Conservation (phyloP, 1,139 yeast species). For the Pichia inconspicua region DNA sequence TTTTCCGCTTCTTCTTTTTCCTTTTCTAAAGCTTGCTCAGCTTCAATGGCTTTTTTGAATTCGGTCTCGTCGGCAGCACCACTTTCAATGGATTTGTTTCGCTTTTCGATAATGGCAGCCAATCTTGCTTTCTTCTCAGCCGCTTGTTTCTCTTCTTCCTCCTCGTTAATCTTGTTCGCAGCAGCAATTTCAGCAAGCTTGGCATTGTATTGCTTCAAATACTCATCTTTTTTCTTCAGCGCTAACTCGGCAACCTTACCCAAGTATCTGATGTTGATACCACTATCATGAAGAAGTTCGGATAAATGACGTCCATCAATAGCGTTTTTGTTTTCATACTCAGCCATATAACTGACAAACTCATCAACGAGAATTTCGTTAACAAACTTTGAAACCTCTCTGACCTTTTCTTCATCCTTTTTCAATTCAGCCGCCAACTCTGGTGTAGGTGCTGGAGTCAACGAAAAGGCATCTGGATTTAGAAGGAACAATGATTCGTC, state of each 20-base stretch:
- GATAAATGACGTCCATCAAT: conserved; percentile 76
- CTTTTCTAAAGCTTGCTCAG: conserved; percentile 29
- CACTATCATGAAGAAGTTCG: conserved; percentile 61
- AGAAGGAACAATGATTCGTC: conserved; percentile 52
- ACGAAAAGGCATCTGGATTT: conserved; percentile 73
- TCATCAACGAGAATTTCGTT: conserved; percentile 53
- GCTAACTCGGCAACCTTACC: conserved; percentile 47
- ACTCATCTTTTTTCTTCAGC: conserved; percentile 22
- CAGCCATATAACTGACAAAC: conserved; percentile 47
- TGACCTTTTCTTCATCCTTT: conserved; percentile 55
- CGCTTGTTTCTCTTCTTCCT: conserved; percentile 30
- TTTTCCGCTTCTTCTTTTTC: conserved; percentile 32
- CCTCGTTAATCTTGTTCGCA: conserved; percentile 24
- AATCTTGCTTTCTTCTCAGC: conserved; percentile 25
- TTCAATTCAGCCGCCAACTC: conserved; percentile 30
- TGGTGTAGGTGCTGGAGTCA: conserved; percentile 34
- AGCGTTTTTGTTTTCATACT: conserved; percentile 36
- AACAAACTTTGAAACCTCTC: conserved; percentile 61
- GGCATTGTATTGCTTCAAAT: conserved; percentile 15
- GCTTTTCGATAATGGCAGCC: conserved; percentile 24
- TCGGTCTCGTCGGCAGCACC: conserved; percentile 29
- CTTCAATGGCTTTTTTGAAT: conserved; percentile 19
- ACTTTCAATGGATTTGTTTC: conserved; percentile 34
- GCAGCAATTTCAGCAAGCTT: conserved; percentile 23
- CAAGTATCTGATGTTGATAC: conserved; percentile 85